Percentiles rank a stretch among this genome's conserved stretches.
Conservation (phyloP, 2,329 filamentous ascomycete species). For the Aureobasidium vineae region DNA sequence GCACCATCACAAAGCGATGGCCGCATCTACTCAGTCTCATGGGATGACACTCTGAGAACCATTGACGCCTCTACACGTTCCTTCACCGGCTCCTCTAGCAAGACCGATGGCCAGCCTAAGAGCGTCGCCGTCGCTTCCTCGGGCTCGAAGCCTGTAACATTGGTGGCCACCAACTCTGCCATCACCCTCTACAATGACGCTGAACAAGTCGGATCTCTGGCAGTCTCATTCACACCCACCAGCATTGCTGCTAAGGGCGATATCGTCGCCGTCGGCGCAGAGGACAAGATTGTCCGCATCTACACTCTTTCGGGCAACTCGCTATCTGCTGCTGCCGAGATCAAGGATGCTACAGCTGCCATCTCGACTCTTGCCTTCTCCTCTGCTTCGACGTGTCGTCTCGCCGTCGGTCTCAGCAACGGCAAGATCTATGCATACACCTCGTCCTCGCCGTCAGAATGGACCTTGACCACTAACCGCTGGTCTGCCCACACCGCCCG, state of each 20-base stretch:
- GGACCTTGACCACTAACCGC: constrained; percentile 73
- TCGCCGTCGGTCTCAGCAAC: constrained; percentile 78
- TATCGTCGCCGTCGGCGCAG: constrained; percentile 71
- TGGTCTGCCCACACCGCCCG: constrained; percentile 71
- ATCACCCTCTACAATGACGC: constrained; percentile 59
- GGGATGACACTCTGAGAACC: constrained; percentile 87
- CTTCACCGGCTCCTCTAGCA: constrained; percentile 67
- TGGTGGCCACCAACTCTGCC: constrained; percentile 55
- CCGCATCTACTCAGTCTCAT: constrained; percentile 79
- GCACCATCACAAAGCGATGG: constrained; percentile 51
- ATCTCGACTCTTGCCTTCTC: constrained; percentile 86
- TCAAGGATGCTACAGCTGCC: constrained; percentile 67
- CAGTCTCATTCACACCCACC: constrained; percentile 60
- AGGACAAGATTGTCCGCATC: constrained; percentile 71
- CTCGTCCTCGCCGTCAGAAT: constrained; percentile 47
- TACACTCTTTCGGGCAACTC: constrained; percentile 61
- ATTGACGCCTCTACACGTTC: constrained; percentile 72
- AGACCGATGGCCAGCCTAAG: constrained; percentile 77
- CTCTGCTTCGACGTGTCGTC: constrained; percentile 62
- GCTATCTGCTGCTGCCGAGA: constrained; percentile 52
- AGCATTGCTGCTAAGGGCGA: constrained; percentile 67
- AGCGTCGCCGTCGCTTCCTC: constrained; percentile 62
- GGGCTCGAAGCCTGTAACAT: constrained; percentile 51
- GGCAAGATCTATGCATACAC: constrained; percentile 87
- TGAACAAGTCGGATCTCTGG: constrained; percentile 49